Evolutionary conservation across 2,329 filamentous ascomycete genomes (phyloP).

Genomic region (Colletotrichum tofieldiae): DNA sequence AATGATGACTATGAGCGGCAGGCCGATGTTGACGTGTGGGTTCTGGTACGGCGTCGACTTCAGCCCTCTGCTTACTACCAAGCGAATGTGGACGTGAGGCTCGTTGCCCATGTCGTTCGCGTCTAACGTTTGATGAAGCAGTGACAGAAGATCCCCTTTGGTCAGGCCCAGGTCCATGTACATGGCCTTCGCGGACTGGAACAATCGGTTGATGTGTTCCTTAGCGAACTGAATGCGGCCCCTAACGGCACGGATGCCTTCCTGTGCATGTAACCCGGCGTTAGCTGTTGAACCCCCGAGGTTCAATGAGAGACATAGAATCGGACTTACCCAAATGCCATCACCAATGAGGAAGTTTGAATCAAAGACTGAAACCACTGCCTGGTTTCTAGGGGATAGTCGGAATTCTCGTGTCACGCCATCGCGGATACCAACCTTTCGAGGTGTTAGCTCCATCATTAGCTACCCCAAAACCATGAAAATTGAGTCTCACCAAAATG

Average conservation of each 20-base stretch:
- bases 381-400: conserved; percentile 46
- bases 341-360: conserved; percentile 50
- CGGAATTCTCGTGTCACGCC: conserved; percentile 47
- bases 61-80: conserved; percentile 49
- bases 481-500: conserved; percentile 42
- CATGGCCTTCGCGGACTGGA: conserved; percentile 51
- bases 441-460: neutral
- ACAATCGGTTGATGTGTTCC: conserved; percentile 49
- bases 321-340: conserved; percentile 47
- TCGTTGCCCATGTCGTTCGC: conserved; percentile 48
- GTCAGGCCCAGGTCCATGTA: conserved; percentile 49
- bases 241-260: conserved; percentile 48
- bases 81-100: conserved; percentile 49
- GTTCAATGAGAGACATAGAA: too few relatives aligned
- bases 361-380: conserved; percentile 49
- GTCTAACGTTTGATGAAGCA: conserved; percentile 48
- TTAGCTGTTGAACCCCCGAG: neutral
- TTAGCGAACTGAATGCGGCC: conserved; percentile 48
- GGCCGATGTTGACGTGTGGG: conserved; percentile 48
- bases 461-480: neutral
- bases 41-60: conserved; percentile 50
- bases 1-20: conserved; percentile 51
- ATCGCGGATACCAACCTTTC: conserved; percentile 48
- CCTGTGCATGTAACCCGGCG: conserved; percentile 31
- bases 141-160: conserved; percentile 46